Evolutionary conservation across 2,329 filamentous ascomycete genomes (phyloP).

Genomic region (Nothophaeocryptopus gaeumannii): DNA sequence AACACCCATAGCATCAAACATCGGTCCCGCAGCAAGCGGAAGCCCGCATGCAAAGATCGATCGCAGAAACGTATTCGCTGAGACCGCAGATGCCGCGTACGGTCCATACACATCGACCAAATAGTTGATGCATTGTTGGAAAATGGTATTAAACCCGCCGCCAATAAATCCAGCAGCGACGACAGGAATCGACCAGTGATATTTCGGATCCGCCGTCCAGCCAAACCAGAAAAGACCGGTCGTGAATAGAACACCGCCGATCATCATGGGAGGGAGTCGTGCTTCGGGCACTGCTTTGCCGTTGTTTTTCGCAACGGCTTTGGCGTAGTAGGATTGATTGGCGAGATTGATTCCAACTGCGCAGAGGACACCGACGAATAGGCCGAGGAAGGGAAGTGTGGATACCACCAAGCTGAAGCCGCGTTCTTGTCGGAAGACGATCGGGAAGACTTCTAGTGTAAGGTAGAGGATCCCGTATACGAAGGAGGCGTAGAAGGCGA

Average conservation of each 20-base stretch:
- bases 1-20: slow-evolving; percentile 43
- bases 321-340: slow-evolving; percentile 48
- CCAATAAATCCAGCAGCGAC: slow-evolving; percentile 42
- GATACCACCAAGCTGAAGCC: slow-evolving; percentile 43
- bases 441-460: slow-evolving; percentile 48
- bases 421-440: slow-evolving; percentile 46
- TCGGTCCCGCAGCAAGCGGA: slow-evolving; percentile 38
- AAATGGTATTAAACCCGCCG: slow-evolving; percentile 47
- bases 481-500: slow-evolving; percentile 23
- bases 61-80: slow-evolving; percentile 51
- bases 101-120: slow-evolving; percentile 37
- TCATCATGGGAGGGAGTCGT: slow-evolving; percentile 45
- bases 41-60: slow-evolving; percentile 42
- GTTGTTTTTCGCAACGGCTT: slow-evolving; percentile 37
- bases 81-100: slow-evolving; percentile 50
- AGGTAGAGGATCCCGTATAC: slow-evolving; percentile 49
- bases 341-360: slow-evolving; percentile 43
- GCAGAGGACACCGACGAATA: slow-evolving; percentile 45
- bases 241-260: slow-evolving; percentile 44
- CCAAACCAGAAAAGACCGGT: slow-evolving; percentile 22
- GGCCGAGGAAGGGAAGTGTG: slow-evolving; percentile 39
- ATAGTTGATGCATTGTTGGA: slow-evolving; percentile 50
- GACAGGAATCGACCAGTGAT: slow-evolving; percentile 42
- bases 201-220: slow-evolving; percentile 23
- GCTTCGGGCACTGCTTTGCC: slow-evolving; percentile 37